These are phyloP conservation scores for Neonectria ditissima DNA, from an alignment of 2,329 filamentous ascomycete species.

Conservation along the genomic window DNA sequence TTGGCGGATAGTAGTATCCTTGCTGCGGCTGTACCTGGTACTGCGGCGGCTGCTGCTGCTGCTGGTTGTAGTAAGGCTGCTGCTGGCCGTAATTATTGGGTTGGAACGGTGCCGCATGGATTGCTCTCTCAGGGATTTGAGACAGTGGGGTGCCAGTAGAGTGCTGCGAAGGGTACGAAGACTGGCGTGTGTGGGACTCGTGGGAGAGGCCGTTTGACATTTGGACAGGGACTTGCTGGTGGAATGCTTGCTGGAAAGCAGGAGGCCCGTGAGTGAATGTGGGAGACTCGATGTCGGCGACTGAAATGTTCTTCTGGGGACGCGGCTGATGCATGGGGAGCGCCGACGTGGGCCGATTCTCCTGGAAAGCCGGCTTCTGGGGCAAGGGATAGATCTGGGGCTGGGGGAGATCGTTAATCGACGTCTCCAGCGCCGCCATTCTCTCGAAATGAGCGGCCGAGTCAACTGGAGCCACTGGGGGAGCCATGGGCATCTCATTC, in stretches of 20 bases:
- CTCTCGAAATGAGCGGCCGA: conserved; percentile 33
- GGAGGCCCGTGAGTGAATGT: conserved; percentile 69
- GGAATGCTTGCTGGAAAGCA: conserved; percentile 91
- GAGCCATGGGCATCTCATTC: conserved; percentile 42
- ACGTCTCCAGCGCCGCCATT: conserved; percentile 44
- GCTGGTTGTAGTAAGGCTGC: conserved; percentile 68
- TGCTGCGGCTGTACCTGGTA: conserved; percentile 58
- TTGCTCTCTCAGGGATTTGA: conserved; percentile 91
- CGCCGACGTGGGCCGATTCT: conserved; percentile 61
- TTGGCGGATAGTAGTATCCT: conserved; percentile 76
- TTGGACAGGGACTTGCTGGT: conserved; percentile 90
- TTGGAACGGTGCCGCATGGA: conserved; percentile 91
- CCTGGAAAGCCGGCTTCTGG: conserved; percentile 68
- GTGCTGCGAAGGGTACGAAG: conserved; percentile 76
- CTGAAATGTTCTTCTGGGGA: conserved; percentile 92
- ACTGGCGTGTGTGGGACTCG: conserved; percentile 73
- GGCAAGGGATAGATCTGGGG: conserved; percentile 70
- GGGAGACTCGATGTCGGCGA: conserved; percentile 92
- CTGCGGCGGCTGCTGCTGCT: conserved; percentile 66
- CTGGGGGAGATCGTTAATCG: conserved; percentile 66
- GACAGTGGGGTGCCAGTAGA: conserved; percentile 85
- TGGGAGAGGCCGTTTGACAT: conserved; percentile 69
- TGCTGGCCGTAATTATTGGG: conserved; percentile 74
- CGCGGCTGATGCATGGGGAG: conserved; percentile 92
- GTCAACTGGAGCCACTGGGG: conserved; percentile 18